These are phyloP conservation scores for Austroboletus niveus DNA, from an alignment of 1,284 basidiomycete genomes.

Conservation along the genomic window DNA sequence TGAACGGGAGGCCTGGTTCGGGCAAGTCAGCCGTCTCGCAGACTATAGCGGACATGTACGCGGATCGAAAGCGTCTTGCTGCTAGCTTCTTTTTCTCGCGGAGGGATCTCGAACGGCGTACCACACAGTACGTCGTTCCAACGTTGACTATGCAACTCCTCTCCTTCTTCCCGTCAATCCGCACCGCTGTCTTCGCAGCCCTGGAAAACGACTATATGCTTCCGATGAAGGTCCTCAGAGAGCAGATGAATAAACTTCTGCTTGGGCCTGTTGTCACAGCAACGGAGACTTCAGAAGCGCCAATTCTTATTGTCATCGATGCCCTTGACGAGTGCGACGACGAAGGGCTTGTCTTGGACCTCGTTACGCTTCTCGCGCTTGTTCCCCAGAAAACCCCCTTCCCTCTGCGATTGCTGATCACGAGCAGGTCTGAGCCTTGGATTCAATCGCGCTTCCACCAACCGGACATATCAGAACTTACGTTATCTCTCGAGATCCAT, in stretches of 20 bases:
- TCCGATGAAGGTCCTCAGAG: constrained; percentile 21
- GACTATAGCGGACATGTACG: constrained; percentile 20
- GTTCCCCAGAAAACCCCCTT: constrained; percentile 6
- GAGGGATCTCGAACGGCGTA: constrained; percentile 17
- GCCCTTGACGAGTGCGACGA: constrained; percentile 25
- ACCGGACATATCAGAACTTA: constrained; percentile 8
- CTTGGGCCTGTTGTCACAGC: constrained; percentile 10
- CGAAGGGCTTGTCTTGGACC: constrained; percentile 14
- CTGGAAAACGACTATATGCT: constrained; percentile 19
- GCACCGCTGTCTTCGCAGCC: constrained; percentile 12
- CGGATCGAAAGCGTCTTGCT: constrained; percentile 12
- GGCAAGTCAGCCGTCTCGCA: constrained; percentile 25
- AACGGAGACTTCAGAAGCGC: not conserved
- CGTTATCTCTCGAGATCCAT: constrained; percentile 14
- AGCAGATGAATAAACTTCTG: constrained; percentile 21
- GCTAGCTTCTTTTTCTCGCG: constrained; percentile 27
- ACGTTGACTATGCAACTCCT: constrained; percentile 14
- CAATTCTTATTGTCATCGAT: constrained; percentile 16
- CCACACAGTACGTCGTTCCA: constrained; percentile 14
- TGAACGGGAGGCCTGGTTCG: constrained; percentile 21
- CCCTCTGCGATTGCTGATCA: constrained; percentile 19
- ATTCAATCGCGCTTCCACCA: constrained; percentile 11
- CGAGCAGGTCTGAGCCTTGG: constrained; percentile 20
- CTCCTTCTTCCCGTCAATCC: constrained; percentile 11
- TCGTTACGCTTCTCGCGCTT: constrained; percentile 13